A percentile compares a stretch with the other conserved stretches of the same genome.
Evolutionary conservation across 2,329 filamentous ascomycete genomes (phyloP).

Genomic region (Aureobasidium sp.): DNA sequence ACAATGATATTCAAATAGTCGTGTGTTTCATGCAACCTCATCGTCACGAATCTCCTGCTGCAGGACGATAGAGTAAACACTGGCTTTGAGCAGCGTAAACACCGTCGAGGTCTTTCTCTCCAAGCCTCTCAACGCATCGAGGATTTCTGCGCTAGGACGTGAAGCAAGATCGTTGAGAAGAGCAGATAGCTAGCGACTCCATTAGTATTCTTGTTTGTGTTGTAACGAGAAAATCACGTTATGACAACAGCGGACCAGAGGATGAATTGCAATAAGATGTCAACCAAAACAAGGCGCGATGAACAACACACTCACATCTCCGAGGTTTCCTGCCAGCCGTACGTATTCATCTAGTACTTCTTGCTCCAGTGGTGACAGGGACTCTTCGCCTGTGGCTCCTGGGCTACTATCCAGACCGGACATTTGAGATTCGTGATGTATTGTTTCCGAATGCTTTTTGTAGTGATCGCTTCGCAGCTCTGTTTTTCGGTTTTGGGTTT

Average conservation of each 20-base stretch:
- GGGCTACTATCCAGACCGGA: slow-evolving; percentile 11
- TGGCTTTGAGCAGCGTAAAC: slow-evolving; percentile 93
- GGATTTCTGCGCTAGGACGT: slow-evolving; percentile 58
- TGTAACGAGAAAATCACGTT: not conserved
- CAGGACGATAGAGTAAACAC: slow-evolving; percentile 96
- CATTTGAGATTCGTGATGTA: not conserved
- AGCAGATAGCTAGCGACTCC: slow-evolving; percentile 39
- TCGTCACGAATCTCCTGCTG: slow-evolving; percentile 90
- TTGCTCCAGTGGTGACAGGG: slow-evolving; percentile 72
- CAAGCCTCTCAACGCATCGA: slow-evolving; percentile 77
- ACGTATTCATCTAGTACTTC: slow-evolving; percentile 94
- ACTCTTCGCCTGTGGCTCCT: slow-evolving; percentile 22
- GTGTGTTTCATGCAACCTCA: slow-evolving; percentile 25
- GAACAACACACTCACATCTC: slow-evolving; percentile 53
- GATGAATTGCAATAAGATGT: too few species aligned
- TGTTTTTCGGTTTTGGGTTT: not conserved
- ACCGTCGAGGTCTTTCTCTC: slow-evolving; percentile 93
- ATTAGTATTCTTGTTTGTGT: not conserved
- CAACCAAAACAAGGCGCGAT: not conserved
- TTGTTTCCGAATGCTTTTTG: not conserved
- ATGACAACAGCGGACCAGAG: not conserved
- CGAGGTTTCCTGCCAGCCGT: slow-evolving; percentile 79
- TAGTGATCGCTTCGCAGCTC: not conserved
- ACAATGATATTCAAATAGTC: not conserved
- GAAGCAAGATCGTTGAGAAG: slow-evolving; percentile 64